Evolutionary conservation across 2,329 filamentous ascomycete genomes (phyloP).

Genomic region (Phialocephala subalpina): DNA sequence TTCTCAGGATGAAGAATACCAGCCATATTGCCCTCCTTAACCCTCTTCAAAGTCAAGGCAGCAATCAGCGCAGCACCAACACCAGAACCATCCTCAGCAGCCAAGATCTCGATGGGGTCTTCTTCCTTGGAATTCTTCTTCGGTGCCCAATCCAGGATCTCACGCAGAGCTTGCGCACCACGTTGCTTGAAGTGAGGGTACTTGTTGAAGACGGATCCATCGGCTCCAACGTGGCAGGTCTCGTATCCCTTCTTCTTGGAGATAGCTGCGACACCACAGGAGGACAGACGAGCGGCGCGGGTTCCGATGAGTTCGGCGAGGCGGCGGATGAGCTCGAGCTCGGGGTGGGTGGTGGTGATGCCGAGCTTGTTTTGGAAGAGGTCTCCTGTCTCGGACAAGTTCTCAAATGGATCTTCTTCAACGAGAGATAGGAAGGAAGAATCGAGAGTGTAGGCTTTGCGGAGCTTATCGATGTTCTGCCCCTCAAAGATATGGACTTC

Average conservation of each 20-base stretch:
- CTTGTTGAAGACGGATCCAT: constrained; percentile 98
- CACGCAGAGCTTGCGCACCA: constrained; percentile 86
- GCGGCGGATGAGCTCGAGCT: constrained; percentile 88
- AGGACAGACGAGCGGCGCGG: constrained; percentile 88
- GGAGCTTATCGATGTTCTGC: constrained; percentile 82
- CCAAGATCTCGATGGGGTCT: constrained; percentile 86
- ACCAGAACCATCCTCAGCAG: constrained; percentile 94
- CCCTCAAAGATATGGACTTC: constrained; percentile 80
- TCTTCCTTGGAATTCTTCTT: constrained; percentile 75
- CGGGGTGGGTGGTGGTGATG: constrained; percentile 74
- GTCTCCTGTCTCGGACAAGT: constrained; percentile 87
- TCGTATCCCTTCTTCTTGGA: constrained; percentile 94
- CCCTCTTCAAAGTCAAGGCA: constrained; percentile 70
- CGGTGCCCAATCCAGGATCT: constrained; percentile 93
- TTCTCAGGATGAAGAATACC: constrained; percentile 73
- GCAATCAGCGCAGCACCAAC: constrained; percentile 98
- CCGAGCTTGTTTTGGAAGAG: constrained; percentile 80
- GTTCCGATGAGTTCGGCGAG: constrained; percentile 95
- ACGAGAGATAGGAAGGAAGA: constrained; percentile 92
- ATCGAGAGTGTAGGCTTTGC: constrained; percentile 89
- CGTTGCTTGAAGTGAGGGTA: constrained; percentile 98
- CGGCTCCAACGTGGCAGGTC: constrained; percentile 91
- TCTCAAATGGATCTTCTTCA: constrained; percentile 96
- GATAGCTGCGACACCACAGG: constrained; percentile 95
- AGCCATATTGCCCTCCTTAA: constrained; percentile 67